Percentiles rank a stretch among this genome's conserved stretches.
Conservation (phyloP, 352 stramenopile genomes). For the Phytophthora litchii region DNA sequence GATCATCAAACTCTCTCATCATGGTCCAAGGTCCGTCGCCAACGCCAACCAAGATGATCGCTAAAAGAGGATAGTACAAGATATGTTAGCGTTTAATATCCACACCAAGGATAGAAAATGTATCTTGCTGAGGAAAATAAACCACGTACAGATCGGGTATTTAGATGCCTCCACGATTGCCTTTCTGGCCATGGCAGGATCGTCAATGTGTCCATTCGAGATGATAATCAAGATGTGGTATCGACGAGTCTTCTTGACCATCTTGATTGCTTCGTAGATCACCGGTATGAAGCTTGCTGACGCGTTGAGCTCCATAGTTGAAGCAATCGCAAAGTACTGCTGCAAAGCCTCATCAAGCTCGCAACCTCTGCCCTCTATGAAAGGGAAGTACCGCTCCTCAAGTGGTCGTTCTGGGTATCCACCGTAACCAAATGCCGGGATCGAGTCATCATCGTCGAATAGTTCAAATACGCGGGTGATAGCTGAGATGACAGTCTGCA, state of each 20-base stretch:
- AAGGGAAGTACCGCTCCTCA: constrained; percentile 54
- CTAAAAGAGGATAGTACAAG: constrained; percentile 17
- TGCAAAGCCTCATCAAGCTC: constrained; percentile 61
- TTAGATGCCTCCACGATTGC: constrained; percentile 78
- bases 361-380: constrained; percentile 48
- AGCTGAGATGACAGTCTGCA: constrained; percentile 72
- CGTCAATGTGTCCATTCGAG: constrained; percentile 76
- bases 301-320: constrained; percentile 62
- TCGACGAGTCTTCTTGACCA: constrained; percentile 40
- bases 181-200: constrained; percentile 51
- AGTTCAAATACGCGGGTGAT: constrained; percentile 75
- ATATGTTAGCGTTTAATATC: constrained; percentile 1
- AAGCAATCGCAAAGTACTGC: constrained; percentile 69
- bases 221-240: constrained; percentile 90
- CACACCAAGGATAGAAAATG: background rate
- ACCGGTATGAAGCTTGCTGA: constrained; percentile 74
- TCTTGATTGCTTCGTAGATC: constrained; percentile 70
- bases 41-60: constrained; percentile 73
- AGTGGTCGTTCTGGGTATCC: constrained; percentile 35
- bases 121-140: background rate
- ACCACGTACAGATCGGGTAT: constrained; percentile 75
- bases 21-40: constrained; percentile 81
- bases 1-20: constrained; percentile 81
- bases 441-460: constrained; percentile 81
- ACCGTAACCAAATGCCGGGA: constrained; percentile 76